Evolutionary conservation across 345 rosid species (phyloP), one percentile per base, ranked within the genome.

Genomic region (Lenwebbia sp.): DNA sequence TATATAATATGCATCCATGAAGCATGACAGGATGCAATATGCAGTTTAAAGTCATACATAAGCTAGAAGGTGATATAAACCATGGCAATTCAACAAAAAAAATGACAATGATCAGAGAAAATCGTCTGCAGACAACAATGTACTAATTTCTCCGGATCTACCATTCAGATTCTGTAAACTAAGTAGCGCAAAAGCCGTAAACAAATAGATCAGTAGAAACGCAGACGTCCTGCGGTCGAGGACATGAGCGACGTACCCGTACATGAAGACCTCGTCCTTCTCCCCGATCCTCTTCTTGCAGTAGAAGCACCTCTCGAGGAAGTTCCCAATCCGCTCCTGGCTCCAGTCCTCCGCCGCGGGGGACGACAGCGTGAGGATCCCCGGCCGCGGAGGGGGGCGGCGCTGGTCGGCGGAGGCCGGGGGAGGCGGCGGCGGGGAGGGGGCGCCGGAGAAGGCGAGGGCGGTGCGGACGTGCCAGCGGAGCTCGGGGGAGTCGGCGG

Each of bases 221-320:
- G 56, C 17, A 54, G 33, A 49, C 76, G 28, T 0, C 75, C 41
- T 37, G 41, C 75, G 76, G 76, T 37, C 23, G 76, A 65, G 76
- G 76, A 65, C 76, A 7, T 21, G 78, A 60, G 21, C 21, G 40
- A 47, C 90, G 25, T 86, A 92, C 93, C 92, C 90, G 37, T 84
- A 90, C 94, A 91, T 90, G 85, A 85, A 92, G 44, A 85, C 82
- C 56, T 88, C 86, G 41, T 88, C 86, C 14, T 52, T 26, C 49
- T 85, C 86, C 49, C 25, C 54, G 84, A 89, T 58, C 83, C 25
- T 76, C 90, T 89, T 90, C 86, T 85, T 81, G 87, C 94, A 92
- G 51, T 83, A 74, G 54, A 28, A 87, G 83, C 92, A 89, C 47
- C 82, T 84, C 56, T 89, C 91, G 23, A 92, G 90, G 84, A 90